Base-by-base conservation (phyloP, 192 early-diverging fungal species). In the Oehlia diaphana region DNA sequence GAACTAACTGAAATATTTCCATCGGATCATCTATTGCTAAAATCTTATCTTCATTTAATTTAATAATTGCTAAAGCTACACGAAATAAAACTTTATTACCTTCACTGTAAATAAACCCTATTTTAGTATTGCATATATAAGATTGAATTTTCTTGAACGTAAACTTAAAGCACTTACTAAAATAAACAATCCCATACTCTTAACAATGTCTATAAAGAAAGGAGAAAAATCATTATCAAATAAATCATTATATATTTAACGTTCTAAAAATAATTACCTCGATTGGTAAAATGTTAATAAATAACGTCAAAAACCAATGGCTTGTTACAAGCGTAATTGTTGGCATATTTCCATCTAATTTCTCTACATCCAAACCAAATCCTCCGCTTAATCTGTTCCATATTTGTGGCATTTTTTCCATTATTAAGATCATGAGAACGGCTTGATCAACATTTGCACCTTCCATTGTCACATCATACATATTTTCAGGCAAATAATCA, bases 101-200 rank as follows among this genome's bases (percentile, higher is more conserved):
- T 71, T 89, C 89, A 67, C 87, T 85, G 47, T 47, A 74, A 23
- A 73, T 47, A 47, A 47, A 47, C 44, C 44, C 2, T 47, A 10
- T 47, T 9, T 47, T 47, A 47, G 44, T 47, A 47, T 5, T 47
- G 1, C 10, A 74, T 37, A 10, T 14, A n/a, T 66, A 39, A 39
- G 13, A 16, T 21, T 42, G 21, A 13, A 33, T 58, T 70, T 66
- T 47, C 44, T 47, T 31, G n/a, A 1, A 21, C 13, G n/a, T 19
- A 28, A 6, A 49, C 2, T 47, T 21, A 50, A 7, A 31, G 16
- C 14, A 72, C 85, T 82, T 88, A 84, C 84, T 91, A 93, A 72
- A 92, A 89, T 76, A 95, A 93, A 68, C 88, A 87, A 88, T 95
- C 94, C 94, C 94, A 95, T 13, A 94, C 89, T 39, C 94, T 88